Evolutionary conservation across 225 moss, liverwort and hornwort species (phyloP).

Genomic region (Polytrichum formosum): DNA sequence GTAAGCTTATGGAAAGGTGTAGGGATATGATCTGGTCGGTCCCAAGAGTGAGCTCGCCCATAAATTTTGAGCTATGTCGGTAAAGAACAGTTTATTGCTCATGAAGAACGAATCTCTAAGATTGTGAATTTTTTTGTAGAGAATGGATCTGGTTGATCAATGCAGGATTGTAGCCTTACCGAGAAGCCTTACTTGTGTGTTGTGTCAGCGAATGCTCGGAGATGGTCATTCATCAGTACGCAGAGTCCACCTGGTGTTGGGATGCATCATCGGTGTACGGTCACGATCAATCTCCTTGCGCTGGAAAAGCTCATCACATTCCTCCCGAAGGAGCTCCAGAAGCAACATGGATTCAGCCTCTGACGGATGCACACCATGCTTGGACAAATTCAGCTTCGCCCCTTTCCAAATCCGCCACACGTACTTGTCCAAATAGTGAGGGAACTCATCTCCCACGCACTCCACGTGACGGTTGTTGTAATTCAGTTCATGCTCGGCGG

Average conservation of each 20-base stretch:
- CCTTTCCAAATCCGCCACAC: constrained; percentile 8
- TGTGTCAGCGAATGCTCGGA: not conserved
- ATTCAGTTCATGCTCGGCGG: not conserved
- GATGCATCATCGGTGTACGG: not conserved
- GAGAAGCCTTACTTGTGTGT: too few relatives aligned
- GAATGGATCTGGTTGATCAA: too few relatives aligned
- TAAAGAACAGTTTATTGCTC: too few relatives aligned
- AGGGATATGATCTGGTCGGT: too few relatives aligned
- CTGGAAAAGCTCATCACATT: constrained; percentile 21
- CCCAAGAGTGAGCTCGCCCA: too few relatives aligned
- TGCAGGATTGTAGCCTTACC: too few relatives aligned
- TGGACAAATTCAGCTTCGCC: not conserved
- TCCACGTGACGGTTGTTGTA: not conserved
- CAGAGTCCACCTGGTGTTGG: not conserved
- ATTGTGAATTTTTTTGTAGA: too few relatives aligned
- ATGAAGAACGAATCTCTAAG: too few relatives aligned
- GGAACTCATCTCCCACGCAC: not conserved
- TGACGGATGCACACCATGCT: constrained; percentile 13
- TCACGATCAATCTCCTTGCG: not conserved
- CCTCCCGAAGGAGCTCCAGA: constrained; percentile 22
- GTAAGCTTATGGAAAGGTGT: too few relatives aligned
- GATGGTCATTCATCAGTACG: not conserved
- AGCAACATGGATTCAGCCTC: constrained; percentile 8
- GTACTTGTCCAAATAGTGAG: constrained; percentile 17
- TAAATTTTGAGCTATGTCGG: too few relatives aligned